Evolutionary conservation across 106 monocot genomes (phyloP).

Genomic region (Acorus gramineus): DNA sequence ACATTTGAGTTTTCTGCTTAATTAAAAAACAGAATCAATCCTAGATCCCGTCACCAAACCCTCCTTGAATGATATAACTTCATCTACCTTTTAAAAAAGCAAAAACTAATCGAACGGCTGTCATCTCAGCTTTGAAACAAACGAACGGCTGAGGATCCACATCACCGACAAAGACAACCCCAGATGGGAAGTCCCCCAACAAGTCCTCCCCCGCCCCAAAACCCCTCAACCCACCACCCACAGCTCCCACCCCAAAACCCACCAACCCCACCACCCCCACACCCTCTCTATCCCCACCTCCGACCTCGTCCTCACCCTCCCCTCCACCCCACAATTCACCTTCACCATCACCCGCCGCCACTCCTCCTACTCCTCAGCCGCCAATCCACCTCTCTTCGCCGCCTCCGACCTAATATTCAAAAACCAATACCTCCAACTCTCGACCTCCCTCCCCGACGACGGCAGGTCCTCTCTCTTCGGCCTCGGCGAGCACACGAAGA

Average conservation of each 20-base stretch:
- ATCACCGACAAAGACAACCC: slow-evolving; percentile 33
- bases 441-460: slow-evolving; percentile 26
- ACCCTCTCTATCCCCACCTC: slow-evolving; percentile 17
- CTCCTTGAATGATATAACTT: no score
- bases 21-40: no score
- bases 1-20: no score
- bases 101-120: not conserved
- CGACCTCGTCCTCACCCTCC: slow-evolving; percentile 41
- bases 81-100: no score
- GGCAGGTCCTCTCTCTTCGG: slow-evolving; percentile 26
- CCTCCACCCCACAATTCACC: slow-evolving; percentile 14
- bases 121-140: slow-evolving; percentile 38
- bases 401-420: slow-evolving; percentile 25
- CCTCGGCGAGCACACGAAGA: slow-evolving; percentile 63
- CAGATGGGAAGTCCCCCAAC: slow-evolving; percentile 47
- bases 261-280: not conserved
- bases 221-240: not conserved
- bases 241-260: not conserved
- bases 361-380: slow-evolving; percentile 30
- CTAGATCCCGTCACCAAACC: no score
- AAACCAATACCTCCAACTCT: slow-evolving; percentile 35
- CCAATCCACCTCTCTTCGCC: slow-evolving; percentile 2
- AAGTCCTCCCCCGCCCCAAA: slow-evolving; percentile 25
- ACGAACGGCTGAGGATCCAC: slow-evolving; percentile 33
- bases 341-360: slow-evolving; percentile 46